phyloP scores from a whole-genome alignment of 2,329 filamentous ascomycete species.

The Blumeria hordei region DNA sequence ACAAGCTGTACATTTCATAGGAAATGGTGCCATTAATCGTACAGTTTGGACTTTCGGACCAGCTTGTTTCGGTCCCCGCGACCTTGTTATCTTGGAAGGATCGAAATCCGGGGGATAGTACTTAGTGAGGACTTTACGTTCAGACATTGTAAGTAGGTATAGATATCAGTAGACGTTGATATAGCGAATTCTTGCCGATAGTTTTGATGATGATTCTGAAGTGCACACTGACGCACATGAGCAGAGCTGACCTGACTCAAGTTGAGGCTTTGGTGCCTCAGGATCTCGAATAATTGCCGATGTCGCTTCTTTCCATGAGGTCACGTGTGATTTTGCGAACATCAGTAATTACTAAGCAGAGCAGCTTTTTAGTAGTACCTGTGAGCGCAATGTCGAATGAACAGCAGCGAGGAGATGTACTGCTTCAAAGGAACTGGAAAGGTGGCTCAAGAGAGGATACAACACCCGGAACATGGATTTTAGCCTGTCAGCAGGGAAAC shows the following conservation, averaged over 20 bases:
- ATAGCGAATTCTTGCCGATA: neutral
- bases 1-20: conserved; percentile 44
- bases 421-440: too few relatives aligned
- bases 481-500: too few relatives aligned
- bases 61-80: conserved; percentile 41
- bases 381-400: too few relatives aligned
- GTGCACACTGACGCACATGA: neutral
- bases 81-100: conserved; percentile 51
- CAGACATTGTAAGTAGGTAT: conserved; percentile 35
- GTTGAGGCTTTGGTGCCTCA: neutral
- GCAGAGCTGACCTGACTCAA: neutral
- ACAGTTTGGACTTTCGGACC: conserved; percentile 71
- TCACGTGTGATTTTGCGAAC: too few relatives aligned
- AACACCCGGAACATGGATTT: too few relatives aligned
- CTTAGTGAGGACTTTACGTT: conserved; percentile 54
- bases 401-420: too few relatives aligned
- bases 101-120: conserved; percentile 65
- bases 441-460: too few relatives aligned
- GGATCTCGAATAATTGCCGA: neutral
- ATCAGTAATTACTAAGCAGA: too few relatives aligned
- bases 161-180: neutral
- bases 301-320: neutral
- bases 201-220: neutral
- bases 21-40: conserved; percentile 73
- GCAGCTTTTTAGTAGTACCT: too few relatives aligned